Evolutionary conservation across 352 stramenopile genomes (phyloP), one percentile per base, ranked within the genome.

Genomic region (Chloridella minuta): DNA sequence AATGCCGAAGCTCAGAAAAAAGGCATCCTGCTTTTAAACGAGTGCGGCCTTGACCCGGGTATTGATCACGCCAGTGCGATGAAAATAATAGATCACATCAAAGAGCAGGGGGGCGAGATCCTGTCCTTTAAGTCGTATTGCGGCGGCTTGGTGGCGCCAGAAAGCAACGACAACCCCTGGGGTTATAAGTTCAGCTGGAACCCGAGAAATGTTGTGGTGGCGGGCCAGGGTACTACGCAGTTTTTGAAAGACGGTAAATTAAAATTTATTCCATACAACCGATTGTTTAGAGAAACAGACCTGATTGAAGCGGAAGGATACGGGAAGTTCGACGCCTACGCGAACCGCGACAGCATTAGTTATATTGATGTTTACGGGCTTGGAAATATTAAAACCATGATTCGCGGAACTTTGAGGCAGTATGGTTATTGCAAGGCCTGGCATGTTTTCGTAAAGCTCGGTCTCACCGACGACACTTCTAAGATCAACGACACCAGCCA

Each of bases 151-250:
- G 94, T 94, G 51, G 93, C 94, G 0, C 94, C 95, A 2, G 94
- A 97, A 89, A 94, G 93, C 0, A 93, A 93, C 0, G 92, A 97
- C 88, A 98, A 97, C 87, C 91, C 93, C 21, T 94, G 97, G 80
- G 92, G 92, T 22, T 98, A 98, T 90, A 98, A 98, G 89, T 97
- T 98, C 88, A 97, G 93, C 86, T 98, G 95, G 95, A 96, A 92
- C 86, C 95, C 95, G n/a, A 66, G 40, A 66, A 66, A 66, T 66
- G 40, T 66, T 18, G 40, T 66, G 40, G 10, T 66, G 40, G 40
- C 40, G 10, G 40, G 40, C 10, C 40, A 66, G n/a, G 40, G 40
- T n/a, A 66, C 40, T n/a, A n/a, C 40, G 40, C 40, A 66, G 40
- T 66, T 18, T 66, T 66, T 66, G 40, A n/a, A 66, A 66, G n/a